Percentiles rank a stretch among this genome's conserved stretches.
phyloP scores from a whole-genome alignment of 768 basidiomycete genomes.

The Agaricus sinodeliciosus region DNA sequence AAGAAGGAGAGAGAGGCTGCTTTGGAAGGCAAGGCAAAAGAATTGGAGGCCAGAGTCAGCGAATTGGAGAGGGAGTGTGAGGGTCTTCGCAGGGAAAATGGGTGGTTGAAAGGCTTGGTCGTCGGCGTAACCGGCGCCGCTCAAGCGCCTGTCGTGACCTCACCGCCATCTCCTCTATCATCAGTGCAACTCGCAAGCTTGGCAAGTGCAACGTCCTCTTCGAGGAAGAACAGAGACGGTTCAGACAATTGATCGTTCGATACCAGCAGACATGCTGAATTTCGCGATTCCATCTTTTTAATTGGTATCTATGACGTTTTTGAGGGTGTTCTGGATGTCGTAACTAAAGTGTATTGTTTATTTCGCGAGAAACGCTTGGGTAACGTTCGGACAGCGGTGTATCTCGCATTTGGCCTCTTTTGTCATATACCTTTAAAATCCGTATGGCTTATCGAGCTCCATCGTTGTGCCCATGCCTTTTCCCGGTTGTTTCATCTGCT shows the following conservation, averaged over 20 bases:
- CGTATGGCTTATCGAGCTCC: no score
- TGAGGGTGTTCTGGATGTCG: neutral
- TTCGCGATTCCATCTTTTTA: neutral
- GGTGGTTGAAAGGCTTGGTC: constrained; percentile 87
- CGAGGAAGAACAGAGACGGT: constrained; percentile 31
- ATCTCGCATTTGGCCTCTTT: no score
- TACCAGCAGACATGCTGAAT: neutral
- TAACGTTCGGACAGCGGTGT: no score
- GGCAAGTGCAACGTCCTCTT: constrained; percentile 12
- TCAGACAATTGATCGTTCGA: neutral
- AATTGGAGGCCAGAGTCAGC: constrained; percentile 69
- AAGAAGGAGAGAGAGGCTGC: constrained; percentile 95
- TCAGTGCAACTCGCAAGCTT: constrained; percentile 12
- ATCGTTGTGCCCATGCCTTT: no score
- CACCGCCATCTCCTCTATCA: constrained; percentile 16
- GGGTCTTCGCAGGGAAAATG: constrained; percentile 80
- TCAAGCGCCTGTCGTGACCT: constrained; percentile 27
- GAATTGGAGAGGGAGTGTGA: constrained; percentile 92
- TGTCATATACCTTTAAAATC: no score
- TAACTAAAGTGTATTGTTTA: neutral
- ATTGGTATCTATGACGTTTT: neutral
- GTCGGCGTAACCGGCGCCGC: constrained; percentile 80
- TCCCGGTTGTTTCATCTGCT: no score
- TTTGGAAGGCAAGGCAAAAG: constrained; percentile 78
- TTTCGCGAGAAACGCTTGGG: neutral